Evolutionary conservation across 768 basidiomycete genomes (phyloP), one percentile per base, ranked within the genome.

Genomic region (Coprinellus aureogranulatus): DNA sequence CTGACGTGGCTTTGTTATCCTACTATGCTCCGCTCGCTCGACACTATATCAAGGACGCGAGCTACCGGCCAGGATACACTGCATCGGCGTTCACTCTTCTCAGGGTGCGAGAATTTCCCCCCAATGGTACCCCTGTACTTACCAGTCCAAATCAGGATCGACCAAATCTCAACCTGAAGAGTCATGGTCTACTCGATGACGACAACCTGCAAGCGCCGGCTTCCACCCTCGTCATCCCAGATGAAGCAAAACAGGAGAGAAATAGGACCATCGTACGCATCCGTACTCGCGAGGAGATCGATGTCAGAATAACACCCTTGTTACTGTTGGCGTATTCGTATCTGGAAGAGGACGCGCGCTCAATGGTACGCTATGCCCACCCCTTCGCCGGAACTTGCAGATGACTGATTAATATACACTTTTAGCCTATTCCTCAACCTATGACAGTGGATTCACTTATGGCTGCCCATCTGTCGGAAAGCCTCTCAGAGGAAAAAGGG

Each of bases 291-390:
- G 72, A 70, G 27, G 70, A 72, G 20, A 48, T 83, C 14, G 69
- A 72, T 37, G 47, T 85, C 18, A 70, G 72, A 42, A 55, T 86
- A n/a, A 87, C 84, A 4, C 88, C 89, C 2, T 71, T 89, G 20
- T 48, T 84, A 18, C 58, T 83, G 37, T 71, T 76, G 18, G 77
- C 76, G 45, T 66, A 73, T n/a, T 64, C 67, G 30, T 66, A 67
- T 53, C 64, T 90, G 18, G 75, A 81, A 62, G 69, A 79, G 42
- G 86, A 85, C 46, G 59, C 81, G 39, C 70, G 72, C 54, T 67
- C 63, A 26, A 72, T 71, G 64, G 87, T 88, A 66, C 65, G 78
- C 61, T 46, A 26, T n/a, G n/a, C n/a, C n/a, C n/a, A n/a, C n/a
- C n/a, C n/a, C n/a, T n/a, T n/a, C n/a, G n/a, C n/a, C n/a, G n/a